A percentile compares a stretch with the other conserved stretches of the same genome.
Evolutionary conservation across 495 filamentous ascomycete species (phyloP).

Genomic region (Penicillium silybi): DNA sequence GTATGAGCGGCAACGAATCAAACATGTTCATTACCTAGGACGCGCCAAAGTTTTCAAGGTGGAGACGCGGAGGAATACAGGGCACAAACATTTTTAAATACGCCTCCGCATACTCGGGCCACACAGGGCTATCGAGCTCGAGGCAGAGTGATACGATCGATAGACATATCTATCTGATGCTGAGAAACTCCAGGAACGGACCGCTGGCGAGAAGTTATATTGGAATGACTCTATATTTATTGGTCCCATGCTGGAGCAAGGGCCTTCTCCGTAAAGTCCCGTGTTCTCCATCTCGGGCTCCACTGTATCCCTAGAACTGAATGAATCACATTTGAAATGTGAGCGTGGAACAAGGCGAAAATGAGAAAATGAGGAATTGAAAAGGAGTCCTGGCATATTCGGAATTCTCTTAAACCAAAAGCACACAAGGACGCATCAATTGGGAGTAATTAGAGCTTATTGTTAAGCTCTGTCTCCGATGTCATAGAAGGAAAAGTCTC

Average conservation of each 20-base stretch:
- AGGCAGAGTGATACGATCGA: not conserved
- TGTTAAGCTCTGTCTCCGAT: slow-evolving; percentile 9
- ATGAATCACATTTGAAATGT: slow-evolving; percentile 22
- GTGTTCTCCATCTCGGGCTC: slow-evolving; percentile 23
- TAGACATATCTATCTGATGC: not conserved
- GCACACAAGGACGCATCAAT: not conserved
- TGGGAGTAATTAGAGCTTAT: not conserved
- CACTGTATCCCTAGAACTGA: slow-evolving; percentile 17
- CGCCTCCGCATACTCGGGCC: slow-evolving; percentile 15
- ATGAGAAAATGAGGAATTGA: not conserved
- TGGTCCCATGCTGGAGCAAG: not conserved
- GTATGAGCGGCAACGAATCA: slow-evolving; percentile 12
- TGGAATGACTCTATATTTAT: not conserved
- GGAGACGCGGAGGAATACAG: slow-evolving; percentile 15
- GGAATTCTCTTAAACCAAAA: not conserved
- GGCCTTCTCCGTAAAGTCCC: slow-evolving; percentile 25
- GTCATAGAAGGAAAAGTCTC: slow-evolving; percentile 23
- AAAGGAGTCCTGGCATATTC: not conserved
- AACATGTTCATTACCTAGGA: not conserved
- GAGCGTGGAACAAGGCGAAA: not conserved
- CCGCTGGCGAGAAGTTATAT: not conserved
- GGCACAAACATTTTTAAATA: slow-evolving; percentile 7
- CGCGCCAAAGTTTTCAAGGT: slow-evolving; percentile 17
- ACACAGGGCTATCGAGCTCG: not conserved
- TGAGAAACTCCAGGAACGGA: not conserved